Evolutionary conservation across 768 basidiomycete genomes (phyloP).

Genomic region (Boletus barrowsii): DNA sequence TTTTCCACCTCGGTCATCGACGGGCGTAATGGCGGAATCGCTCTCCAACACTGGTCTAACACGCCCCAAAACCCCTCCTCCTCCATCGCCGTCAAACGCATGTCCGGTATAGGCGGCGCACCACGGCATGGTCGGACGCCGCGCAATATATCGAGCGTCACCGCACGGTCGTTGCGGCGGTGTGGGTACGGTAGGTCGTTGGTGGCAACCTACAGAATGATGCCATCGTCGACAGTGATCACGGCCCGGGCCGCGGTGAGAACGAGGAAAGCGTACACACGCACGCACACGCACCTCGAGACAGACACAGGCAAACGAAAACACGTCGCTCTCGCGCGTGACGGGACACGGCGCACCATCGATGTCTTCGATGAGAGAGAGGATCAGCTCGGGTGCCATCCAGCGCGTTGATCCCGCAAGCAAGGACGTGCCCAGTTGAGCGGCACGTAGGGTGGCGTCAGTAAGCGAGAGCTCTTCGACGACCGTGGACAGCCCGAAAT

Average conservation of each 20-base stretch:
- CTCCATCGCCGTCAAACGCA: conserved; percentile 15
- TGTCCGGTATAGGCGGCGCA: conserved; percentile 17
- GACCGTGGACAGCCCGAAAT: conserved; percentile 61
- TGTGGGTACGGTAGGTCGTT: conserved; percentile 51
- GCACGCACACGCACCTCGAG: conserved; percentile 41
- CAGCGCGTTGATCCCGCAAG: conserved; percentile 36
- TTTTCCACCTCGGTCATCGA: conserved; percentile 39
- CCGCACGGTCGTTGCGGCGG: conserved; percentile 53
- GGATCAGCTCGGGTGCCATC: conserved; percentile 55
- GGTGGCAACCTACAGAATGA: conserved; percentile 41
- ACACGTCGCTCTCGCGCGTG: conserved; percentile 56
- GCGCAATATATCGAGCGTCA: conserved; percentile 52
- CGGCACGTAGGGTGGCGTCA: conserved; percentile 19
- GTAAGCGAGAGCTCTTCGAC: conserved; percentile 47
- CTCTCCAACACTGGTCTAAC: conserved; percentile 46
- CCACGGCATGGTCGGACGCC: conserved; percentile 47
- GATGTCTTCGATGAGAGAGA: conserved; percentile 46
- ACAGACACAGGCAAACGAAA: conserved; percentile 57
- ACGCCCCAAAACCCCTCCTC: conserved; percentile 42
- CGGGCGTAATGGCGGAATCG: conserved; percentile 37
- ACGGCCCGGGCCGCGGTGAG: neutral
- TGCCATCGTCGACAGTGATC: too few species aligned
- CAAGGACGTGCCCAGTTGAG: conserved; percentile 30
- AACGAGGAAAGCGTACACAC: neutral
- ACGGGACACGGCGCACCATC: conserved; percentile 39